Conservation (phyloP, 179 eudicot species). For the Patellifolia procumbens region DNA sequence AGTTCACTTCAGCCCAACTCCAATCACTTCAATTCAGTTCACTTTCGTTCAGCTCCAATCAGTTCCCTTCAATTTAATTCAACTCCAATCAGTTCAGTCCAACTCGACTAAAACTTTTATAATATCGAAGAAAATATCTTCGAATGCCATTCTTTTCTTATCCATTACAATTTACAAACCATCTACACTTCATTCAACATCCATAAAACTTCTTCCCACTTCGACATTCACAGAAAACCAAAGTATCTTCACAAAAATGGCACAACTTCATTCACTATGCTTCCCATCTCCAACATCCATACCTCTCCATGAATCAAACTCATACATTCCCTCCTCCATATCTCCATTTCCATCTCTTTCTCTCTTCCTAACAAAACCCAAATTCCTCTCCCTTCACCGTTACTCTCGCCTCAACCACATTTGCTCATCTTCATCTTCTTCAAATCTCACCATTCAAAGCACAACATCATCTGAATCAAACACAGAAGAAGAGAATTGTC, state of each 20-base stretch:
- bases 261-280: constrained; percentile 35
- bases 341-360: constrained; percentile 21
- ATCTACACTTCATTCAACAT: not conserved
- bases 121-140: not conserved
- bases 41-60: no score
- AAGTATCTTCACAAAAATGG: constrained; percentile 42
- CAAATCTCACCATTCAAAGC: constrained; percentile 25
- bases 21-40: no score
- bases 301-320: constrained; percentile 8
- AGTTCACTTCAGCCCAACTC: no score
- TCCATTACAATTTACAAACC: not conserved
- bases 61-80: no score
- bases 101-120: no score
- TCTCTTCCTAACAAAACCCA: constrained; percentile 20
- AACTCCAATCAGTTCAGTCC: no score
- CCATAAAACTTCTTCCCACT: not conserved
- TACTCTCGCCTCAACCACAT: constrained; percentile 22
- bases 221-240: no score
- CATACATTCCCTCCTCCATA: constrained; percentile 6
- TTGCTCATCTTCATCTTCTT: constrained; percentile 28
- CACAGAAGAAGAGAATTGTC: constrained; percentile 36
- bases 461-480: constrained; percentile 28
- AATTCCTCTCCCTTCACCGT: constrained; percentile 22
- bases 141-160: not conserved
- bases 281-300: constrained; percentile 24